phyloP scores from a whole-genome alignment of 169 alveolate species.

The Cryptosporidium ubiquitum region DNA sequence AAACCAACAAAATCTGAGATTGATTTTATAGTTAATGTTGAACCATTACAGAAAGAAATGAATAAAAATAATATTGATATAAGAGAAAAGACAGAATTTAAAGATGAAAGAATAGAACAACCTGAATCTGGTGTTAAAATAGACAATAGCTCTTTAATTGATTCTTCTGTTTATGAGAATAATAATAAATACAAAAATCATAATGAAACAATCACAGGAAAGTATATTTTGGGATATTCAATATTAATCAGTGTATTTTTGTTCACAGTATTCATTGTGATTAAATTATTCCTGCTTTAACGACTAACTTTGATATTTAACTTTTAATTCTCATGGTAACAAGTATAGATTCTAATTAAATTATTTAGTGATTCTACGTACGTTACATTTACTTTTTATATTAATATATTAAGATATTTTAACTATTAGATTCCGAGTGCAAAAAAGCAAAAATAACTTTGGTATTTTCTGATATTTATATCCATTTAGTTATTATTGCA shows the following conservation, averaged over 20 bases:
- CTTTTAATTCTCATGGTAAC: neutral
- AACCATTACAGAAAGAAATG: neutral
- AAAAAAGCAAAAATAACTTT: too few species aligned
- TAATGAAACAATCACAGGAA: constrained; percentile 51
- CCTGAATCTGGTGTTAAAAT: neutral
- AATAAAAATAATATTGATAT: neutral
- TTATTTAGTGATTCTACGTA: neutral
- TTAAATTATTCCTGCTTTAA: constrained; percentile 28
- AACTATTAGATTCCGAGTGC: too few species aligned
- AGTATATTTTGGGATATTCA: constrained; percentile 43
- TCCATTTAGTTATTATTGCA: neutral
- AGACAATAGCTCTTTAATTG: constrained; percentile 9
- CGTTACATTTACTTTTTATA: neutral
- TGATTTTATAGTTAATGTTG: neutral
- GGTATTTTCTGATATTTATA: too few species aligned
- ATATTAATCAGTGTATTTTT: neutral
- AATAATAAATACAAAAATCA: neutral
- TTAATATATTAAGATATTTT: neutral
- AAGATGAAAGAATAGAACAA: neutral
- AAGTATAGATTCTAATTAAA: neutral
- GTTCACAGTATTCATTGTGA: constrained; percentile 21
- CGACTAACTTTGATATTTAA: neutral
- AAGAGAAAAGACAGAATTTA: neutral
- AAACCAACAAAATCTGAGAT: neutral
- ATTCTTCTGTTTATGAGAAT: constrained; percentile 11